Evolutionary conservation across 805 yeast species (phyloP), one percentile per base, ranked within the genome.

Genomic region (Saccharomycopsis babjevae): DNA sequence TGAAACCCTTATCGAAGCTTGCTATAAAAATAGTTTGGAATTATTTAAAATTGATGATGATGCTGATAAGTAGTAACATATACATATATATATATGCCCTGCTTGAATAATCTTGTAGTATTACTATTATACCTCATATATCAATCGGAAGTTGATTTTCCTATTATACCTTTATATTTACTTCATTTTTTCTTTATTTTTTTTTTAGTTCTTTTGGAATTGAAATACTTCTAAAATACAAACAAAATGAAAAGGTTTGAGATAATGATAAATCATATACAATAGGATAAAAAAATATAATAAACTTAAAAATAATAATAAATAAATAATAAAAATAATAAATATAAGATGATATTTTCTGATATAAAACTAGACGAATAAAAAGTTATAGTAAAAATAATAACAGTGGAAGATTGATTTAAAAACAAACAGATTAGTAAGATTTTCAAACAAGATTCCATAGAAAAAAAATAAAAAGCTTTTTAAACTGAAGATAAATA

Each of bases 21-120:
- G 83, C 25, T 86, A 82, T 78, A 59, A 72, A 13, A 86, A 83
- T 65, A 74, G 84, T 20, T 69, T 78, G 61, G 62, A 68, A 3
- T 68, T 86, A 40, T 85, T 83, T 64, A 74, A 73, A 10, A 62
- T 70, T 38, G 66, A 65, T 3, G 69, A 68, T 39, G 61, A 64
- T 11, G 64, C 34, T 20, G 22, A 10, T 50, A 4, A 52, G 18
- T 2, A 34, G 16, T 16, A 28, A 32, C 34, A 2, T 34, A 8
- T n/a, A 32, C 16, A 6, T 16, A 32, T 42, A 38, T n/a, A n/a
- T n/a, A n/a, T n/a, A n/a, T n/a, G n/a, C n/a, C 10, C 15, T 34
- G 32, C 6, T 28, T 28, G 32, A 28, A 3, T 6, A 28, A 28
- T 28, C 32, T 28, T 28, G 32, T 28, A 28, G 3, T 28, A 28